phyloP scores from a whole-genome alignment of 495 filamentous ascomycete genomes.

The Aspergillus avenaceus region DNA sequence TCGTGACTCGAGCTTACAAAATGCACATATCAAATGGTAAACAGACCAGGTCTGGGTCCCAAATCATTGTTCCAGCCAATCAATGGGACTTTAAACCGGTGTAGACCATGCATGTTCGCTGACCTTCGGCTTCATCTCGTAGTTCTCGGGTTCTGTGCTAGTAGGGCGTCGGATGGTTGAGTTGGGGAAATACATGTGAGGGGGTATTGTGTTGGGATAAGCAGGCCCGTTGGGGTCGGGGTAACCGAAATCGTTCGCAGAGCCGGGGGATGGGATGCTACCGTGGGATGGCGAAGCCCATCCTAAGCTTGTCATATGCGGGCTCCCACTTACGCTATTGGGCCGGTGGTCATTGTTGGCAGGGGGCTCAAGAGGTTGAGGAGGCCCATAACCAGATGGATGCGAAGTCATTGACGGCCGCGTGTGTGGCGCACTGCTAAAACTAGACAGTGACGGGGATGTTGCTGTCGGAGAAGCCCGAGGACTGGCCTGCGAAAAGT shows the following conservation, averaged over 20 bases:
- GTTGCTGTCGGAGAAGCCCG: slow-evolving; percentile 62
- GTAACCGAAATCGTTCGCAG: slow-evolving; percentile 62
- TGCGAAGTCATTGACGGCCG: slow-evolving; percentile 75
- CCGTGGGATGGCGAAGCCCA: slow-evolving; percentile 71
- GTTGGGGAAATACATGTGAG: slow-evolving; percentile 61
- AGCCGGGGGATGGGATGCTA: slow-evolving; percentile 61
- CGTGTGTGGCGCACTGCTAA: slow-evolving; percentile 49
- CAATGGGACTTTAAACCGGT: slow-evolving; percentile 25
- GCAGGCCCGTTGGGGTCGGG: slow-evolving; percentile 60
- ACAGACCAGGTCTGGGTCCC: background rate
- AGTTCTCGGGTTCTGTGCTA: slow-evolving; percentile 67
- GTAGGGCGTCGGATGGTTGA: slow-evolving; percentile 62
- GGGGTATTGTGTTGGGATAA: slow-evolving; percentile 52
- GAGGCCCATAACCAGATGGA: slow-evolving; percentile 73
- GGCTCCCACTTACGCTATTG: slow-evolving; percentile 64
- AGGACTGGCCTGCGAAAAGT: slow-evolving; percentile 71
- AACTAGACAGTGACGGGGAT: slow-evolving; percentile 56
- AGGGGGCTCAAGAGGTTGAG: slow-evolving; percentile 84
- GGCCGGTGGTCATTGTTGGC: slow-evolving; percentile 68
- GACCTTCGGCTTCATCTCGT: slow-evolving; percentile 55
- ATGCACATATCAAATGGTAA: background rate
- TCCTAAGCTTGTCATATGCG: slow-evolving; percentile 66
- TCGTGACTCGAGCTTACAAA: background rate
- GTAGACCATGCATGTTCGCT: slow-evolving; percentile 41
- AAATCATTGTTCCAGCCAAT: slow-evolving; percentile 9